Conservation (phyloP, 1,139 yeast genomes). For the Lodderomyces orthopsilosis region DNA sequence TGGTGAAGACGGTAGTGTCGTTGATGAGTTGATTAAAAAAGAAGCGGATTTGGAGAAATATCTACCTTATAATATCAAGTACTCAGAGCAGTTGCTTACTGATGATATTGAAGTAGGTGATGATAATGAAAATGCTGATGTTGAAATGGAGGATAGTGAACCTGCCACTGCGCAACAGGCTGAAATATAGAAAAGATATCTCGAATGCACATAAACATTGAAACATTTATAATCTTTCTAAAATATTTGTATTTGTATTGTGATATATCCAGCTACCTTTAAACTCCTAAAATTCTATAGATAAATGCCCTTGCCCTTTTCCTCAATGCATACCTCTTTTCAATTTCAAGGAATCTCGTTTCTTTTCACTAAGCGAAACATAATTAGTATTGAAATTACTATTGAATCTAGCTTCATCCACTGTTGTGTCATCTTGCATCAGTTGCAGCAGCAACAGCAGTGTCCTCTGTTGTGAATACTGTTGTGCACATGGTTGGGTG, state of each 20-base stretch:
- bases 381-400: conserved; percentile 2
- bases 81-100: not conserved
- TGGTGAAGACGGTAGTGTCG: not conserved
- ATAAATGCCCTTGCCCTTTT: not conserved
- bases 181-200: not conserved
- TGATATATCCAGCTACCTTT: not conserved
- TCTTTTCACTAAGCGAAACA: conserved; percentile 42
- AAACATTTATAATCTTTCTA: not conserved
- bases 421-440: conserved; percentile 8
- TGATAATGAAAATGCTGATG: not conserved
- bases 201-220: too few relatives aligned
- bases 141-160: not conserved
- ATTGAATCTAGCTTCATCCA: conserved; percentile 3
- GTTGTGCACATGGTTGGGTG: conserved; percentile 2
- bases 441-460: not conserved
- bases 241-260: not conserved
- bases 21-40: not conserved
- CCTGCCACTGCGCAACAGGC: not conserved
- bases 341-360: conserved; percentile 46
- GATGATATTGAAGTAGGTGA: not conserved
- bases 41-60: conserved; percentile 1
- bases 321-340: conserved; percentile 46
- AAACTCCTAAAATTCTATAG: not conserved
- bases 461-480: not conserved
- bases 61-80: conserved; percentile 9